These are phyloP conservation scores for Melaleuca alternifolia DNA, from an alignment of 345 rosid genomes.

Conservation along the genomic window DNA sequence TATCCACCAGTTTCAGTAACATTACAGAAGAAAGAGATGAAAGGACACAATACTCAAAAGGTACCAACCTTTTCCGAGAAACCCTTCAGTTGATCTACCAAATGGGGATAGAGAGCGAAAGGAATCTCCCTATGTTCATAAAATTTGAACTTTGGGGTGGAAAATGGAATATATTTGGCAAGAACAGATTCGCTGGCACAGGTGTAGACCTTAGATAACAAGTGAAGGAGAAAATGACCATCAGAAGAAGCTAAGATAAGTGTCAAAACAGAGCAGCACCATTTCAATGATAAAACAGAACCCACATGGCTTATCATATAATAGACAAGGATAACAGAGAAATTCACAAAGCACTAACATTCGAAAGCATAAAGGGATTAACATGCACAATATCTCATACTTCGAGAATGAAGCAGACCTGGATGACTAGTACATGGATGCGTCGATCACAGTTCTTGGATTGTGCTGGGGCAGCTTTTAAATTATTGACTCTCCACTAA, in stretches of 20 bases:
- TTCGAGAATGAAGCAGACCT: background rate
- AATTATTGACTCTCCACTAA: background rate
- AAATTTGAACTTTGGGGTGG: constrained; percentile 46
- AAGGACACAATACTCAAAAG: background rate
- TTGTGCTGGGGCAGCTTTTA: background rate
- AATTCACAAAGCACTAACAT: background rate
- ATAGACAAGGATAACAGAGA: background rate
- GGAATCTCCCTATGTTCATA: constrained; percentile 29
- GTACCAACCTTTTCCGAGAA: constrained; percentile 40
- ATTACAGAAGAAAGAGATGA: background rate
- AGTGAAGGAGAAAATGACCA: background rate
- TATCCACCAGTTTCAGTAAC: background rate
- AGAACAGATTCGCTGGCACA: constrained; percentile 48
- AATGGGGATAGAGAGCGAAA: background rate
- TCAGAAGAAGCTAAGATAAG: background rate
- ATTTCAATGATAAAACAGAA: background rate
- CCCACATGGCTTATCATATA: background rate
- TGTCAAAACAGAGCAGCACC: background rate
- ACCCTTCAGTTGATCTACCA: constrained; percentile 15
- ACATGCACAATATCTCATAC: background rate
- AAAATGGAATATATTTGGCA: constrained; percentile 46
- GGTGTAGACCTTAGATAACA: constrained; percentile 58
- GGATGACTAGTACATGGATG: background rate
- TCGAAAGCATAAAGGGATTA: background rate
- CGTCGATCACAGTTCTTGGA: background rate